Evolutionary conservation across 1,139 yeast genomes (phyloP), one percentile per base, ranked within the genome.

Genomic region (Hyphopichia wangnamkhiaoensis): DNA sequence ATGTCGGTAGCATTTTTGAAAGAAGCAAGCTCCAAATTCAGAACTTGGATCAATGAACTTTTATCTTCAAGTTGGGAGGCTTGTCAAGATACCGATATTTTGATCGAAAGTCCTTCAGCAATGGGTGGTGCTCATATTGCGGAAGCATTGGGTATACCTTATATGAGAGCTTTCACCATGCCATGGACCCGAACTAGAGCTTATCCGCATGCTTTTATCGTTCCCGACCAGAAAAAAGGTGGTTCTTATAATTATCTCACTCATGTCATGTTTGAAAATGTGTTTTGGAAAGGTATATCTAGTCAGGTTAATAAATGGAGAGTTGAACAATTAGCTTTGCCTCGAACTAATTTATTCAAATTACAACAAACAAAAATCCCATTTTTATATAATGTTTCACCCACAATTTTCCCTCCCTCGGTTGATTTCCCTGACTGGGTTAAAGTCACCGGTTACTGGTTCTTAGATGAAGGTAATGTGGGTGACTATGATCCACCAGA

Each of bases 171-270:
- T 0, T 93, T 91, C 56, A 93, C 98, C 0, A 91, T 91, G 98
- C 98, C 98, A 0, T 91, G 98, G 98, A 88, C 97, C 0, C 68
- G 96, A 49, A 91, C 98, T 0, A 74, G 95, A 47, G 95, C 96
- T 0, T 91, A 91, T 56, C 97, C 97, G 1, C 97, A 91, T 67
- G 98, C 98, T 0, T 90, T 91, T 49, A 82, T 91, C 53, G 96
- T 89, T 4, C 97, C 98, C 0, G 97, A 89, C 44, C 95, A 86
- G 58, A 88, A 85, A 56, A 79, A 85, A 60, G 96, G 97, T 7
- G 96, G 97, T 1, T 84, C 93, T 4, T 91, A 91, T 63, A 91
- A 91, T 57, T 88, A 88, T 54, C 69, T 93, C 63, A 90, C 98
- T 0, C 95, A 93, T 61, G 91, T 89, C 3, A 77, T 91, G 66